phyloP scores from a whole-genome alignment of 192 early-diverging fungal genomes.

The Gonapodya sp. region DNA sequence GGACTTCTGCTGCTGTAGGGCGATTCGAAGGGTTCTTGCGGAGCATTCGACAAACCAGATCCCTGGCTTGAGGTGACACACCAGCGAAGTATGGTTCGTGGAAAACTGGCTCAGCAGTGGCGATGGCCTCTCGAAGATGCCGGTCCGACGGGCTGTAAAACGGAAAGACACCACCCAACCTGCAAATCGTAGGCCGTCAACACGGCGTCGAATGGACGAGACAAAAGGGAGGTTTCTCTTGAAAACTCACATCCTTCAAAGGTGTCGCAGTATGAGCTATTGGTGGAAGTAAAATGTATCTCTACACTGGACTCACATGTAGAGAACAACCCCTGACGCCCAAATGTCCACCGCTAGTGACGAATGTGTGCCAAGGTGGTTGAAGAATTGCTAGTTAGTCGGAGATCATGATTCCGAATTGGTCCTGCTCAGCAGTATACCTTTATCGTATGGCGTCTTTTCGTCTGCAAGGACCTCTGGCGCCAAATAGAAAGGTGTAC shows the following conservation, averaged over 20 bases:
- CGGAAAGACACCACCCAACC: neutral
- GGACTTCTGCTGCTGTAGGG: neutral
- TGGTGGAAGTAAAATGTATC: too few species aligned
- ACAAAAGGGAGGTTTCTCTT: too few species aligned
- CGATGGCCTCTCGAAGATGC: neutral
- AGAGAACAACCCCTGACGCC: neutral
- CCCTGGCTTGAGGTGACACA: neutral
- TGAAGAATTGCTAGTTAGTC: neutral
- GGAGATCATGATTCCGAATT: too few species aligned
- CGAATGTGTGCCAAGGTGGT: neutral
- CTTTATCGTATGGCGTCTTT: neutral
- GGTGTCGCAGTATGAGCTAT: too few species aligned
- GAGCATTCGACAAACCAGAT: neutral
- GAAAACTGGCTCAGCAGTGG: neutral
- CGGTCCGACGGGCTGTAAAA: neutral
- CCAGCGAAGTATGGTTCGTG: neutral
- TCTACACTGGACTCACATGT: neutral
- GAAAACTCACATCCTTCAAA: too few species aligned
- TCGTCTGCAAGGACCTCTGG: neutral
- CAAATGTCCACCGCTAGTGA: neutral
- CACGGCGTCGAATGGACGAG: neutral
- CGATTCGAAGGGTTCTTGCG: neutral
- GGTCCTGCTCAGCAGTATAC: neutral
- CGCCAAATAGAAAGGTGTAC: conserved; percentile 7
- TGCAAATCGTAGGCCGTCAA: neutral